These are phyloP conservation scores for Coniochaeta prunicola DNA, from an alignment of 2,329 filamentous ascomycete genomes.

Conservation along the genomic window DNA sequence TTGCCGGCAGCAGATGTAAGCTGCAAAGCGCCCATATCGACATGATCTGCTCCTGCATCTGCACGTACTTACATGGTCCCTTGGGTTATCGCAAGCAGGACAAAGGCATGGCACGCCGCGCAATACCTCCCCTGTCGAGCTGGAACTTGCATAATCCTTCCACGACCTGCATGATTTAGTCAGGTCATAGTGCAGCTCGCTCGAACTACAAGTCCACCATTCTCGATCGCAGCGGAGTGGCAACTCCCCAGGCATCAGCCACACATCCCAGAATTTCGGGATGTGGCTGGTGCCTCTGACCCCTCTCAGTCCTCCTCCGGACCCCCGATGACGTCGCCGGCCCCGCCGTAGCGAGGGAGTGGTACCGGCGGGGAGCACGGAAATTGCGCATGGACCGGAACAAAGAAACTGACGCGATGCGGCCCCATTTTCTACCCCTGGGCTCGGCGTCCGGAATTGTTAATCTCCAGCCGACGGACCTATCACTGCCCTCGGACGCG, in stretches of 20 bases:
- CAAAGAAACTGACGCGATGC: no score
- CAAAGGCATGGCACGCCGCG: no score
- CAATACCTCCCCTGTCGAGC: not conserved
- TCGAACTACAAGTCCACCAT: not conserved
- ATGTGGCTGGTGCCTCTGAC: not conserved
- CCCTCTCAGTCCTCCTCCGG: not conserved
- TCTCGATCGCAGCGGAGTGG: not conserved
- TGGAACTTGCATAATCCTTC: not conserved
- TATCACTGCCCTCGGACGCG: not conserved
- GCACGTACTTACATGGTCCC: no score
- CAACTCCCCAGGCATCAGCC: not conserved
- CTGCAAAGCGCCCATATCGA: no score
- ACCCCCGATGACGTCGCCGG: not conserved
- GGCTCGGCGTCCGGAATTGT: not conserved
- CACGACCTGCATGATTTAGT: not conserved
- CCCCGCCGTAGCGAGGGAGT: not conserved
- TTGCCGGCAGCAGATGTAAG: no score
- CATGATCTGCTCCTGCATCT: not conserved
- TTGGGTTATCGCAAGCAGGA: no score
- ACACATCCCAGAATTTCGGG: not conserved
- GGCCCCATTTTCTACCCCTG: not conserved
- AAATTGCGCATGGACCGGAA: not conserved
- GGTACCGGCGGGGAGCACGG: not conserved
- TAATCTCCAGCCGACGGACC: not conserved
- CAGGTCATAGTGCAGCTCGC: no score